Base-by-base conservation (phyloP, 257 asterid genomes). In the Misopates orontium region DNA sequence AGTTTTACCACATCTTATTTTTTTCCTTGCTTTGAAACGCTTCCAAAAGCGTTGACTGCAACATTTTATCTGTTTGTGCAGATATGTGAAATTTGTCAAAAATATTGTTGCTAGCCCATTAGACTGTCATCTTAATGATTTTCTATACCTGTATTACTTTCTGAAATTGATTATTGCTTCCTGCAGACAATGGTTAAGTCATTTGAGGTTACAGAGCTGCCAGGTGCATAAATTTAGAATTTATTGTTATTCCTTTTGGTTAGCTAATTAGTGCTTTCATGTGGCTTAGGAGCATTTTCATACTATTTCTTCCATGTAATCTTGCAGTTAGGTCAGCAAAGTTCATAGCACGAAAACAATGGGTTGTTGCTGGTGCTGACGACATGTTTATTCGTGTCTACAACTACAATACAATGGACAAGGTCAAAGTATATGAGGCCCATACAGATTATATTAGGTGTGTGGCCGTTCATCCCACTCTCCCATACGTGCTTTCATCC, bases 361-460 rank as follows among this genome's bases (percentile, higher is more conserved):
- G 97, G 99, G 95, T 94, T 62, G 97, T 94, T 73, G 99, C 97
- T 54, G 99, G 96, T 78, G 95, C 97, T 17, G 99, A 94, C 79
- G 99, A 94, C 80, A 94, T 94, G 99, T 85, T 73, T 69, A 86
- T 94, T 61, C 99, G 97, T 57, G 96, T 94, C 28, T 90, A 88
- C 86, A 94, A 88, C 75, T 94, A 94, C 80, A 90, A 94, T 73
- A 94, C 99, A 10, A 94, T 90, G 99, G 99, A 94, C 72, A 90
- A 94, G 85, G 89, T 90, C 74, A 94, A 88, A 79, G 98, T 90
- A 44, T 90, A 86, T 72, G 99, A 94, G 77, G 99, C 95, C 15
- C 99, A 94, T 75, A 90, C 98, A 20, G 97, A 94, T 76, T 94
- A 94, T 81, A 94, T 94, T 74, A 86, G 99, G 80, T 90, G 98